Percentiles rank a stretch among this genome's conserved stretches.
Evolutionary conservation across 768 basidiomycete genomes (phyloP).

Genomic region (Boletellus sp.): DNA sequence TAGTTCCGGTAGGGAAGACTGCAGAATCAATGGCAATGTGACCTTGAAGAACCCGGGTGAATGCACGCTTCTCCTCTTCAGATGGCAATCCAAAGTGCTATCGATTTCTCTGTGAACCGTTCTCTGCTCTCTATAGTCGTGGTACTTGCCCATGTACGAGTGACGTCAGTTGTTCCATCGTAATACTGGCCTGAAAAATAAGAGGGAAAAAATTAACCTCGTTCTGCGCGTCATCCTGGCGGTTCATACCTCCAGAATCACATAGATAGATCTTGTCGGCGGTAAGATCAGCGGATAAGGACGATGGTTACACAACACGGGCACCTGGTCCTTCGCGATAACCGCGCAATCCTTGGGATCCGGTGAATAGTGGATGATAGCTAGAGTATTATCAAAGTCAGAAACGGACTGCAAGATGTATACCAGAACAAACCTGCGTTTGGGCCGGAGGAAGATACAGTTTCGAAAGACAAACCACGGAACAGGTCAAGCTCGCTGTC

Average conservation of each 20-base stretch:
- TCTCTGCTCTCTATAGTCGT: neutral
- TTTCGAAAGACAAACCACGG: conserved; percentile 85
- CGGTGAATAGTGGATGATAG: conserved; percentile 92
- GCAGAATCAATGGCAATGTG: conserved; percentile 87
- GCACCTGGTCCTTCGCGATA: conserved; percentile 71
- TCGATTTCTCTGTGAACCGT: neutral
- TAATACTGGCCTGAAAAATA: conserved; percentile 62
- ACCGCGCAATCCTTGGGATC: conserved; percentile 67
- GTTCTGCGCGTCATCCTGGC: neutral
- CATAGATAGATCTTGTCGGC: conserved; percentile 62
- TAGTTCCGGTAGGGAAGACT: conserved; percentile 78
- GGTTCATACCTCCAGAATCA: conserved; percentile 73
- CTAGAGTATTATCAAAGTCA: conserved; percentile 33
- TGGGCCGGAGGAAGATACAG: conserved; percentile 89
- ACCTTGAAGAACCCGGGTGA: conserved; percentile 88
- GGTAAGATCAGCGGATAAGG: conserved; percentile 33
- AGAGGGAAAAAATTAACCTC: neutral
- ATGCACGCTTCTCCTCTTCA: conserved; percentile 77
- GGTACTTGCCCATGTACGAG: conserved; percentile 71
- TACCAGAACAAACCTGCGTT: conserved; percentile 66
- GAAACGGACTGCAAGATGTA: neutral
- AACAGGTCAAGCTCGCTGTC: conserved; percentile 71
- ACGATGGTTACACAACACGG: neutral
- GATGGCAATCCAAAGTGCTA: conserved; percentile 89
- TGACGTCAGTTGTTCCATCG: conserved; percentile 95